These are phyloP conservation scores for Tolypocladium album DNA, from an alignment of 2,329 filamentous ascomycete species.

Conservation along the genomic window DNA sequence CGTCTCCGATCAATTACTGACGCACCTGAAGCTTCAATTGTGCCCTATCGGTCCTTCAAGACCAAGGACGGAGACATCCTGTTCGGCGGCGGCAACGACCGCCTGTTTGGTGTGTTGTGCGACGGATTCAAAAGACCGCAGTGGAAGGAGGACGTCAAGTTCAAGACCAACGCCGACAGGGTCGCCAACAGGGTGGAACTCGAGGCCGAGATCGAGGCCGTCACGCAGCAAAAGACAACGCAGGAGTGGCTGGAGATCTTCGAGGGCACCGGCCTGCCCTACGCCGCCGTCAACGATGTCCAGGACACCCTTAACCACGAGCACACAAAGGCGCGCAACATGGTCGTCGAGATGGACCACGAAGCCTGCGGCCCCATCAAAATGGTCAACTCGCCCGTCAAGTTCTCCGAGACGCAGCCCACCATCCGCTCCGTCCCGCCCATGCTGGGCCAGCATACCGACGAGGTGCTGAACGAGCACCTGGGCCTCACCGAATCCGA, in stretches of 20 bases:
- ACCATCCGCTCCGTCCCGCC: slow-evolving; percentile 70
- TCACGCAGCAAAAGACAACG: slow-evolving; percentile 69
- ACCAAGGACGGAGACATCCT: slow-evolving; percentile 62
- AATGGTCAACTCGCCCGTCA: slow-evolving; percentile 88
- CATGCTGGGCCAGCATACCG: slow-evolving; percentile 76
- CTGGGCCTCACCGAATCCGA: slow-evolving; percentile 48
- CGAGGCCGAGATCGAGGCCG: slow-evolving; percentile 66
- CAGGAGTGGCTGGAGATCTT: slow-evolving; percentile 78
- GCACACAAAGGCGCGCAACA: slow-evolving; percentile 74
- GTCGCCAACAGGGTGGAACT: slow-evolving; percentile 65
- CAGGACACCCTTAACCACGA: slow-evolving; percentile 73
- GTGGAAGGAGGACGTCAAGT: slow-evolving; percentile 50
- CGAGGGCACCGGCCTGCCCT: slow-evolving; percentile 89
- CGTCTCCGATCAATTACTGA: neutral
- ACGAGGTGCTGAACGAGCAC: slow-evolving; percentile 58
- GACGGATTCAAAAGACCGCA: slow-evolving; percentile 45
- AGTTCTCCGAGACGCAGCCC: slow-evolving; percentile 77
- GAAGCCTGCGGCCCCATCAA: slow-evolving; percentile 74
- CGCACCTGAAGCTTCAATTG: slow-evolving; percentile 64
- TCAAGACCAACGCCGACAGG: slow-evolving; percentile 48
- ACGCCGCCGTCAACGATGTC: slow-evolving; percentile 86
- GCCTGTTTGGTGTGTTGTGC: slow-evolving; percentile 55
- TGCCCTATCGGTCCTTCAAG: slow-evolving; percentile 81
- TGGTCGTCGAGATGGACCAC: slow-evolving; percentile 86
- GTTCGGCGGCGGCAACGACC: slow-evolving; percentile 62